Conservation (phyloP, 163 green algal genomes). For the Coccomyxa subellipsoidea region DNA sequence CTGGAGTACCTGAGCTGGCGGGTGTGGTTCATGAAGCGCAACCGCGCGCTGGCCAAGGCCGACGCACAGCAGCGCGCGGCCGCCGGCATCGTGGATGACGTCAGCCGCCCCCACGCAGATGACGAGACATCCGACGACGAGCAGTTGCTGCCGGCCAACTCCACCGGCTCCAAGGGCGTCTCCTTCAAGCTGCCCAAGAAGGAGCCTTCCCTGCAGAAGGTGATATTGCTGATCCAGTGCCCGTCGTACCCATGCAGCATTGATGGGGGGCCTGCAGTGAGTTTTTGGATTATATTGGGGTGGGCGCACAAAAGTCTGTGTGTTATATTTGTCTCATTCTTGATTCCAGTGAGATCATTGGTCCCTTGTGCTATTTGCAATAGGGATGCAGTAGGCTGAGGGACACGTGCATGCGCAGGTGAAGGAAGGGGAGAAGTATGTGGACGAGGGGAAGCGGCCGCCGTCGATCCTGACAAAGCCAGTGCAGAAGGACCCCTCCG, state of each 20-base stretch:
- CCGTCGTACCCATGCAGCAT: no score
- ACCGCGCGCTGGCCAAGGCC: constrained; percentile 32
- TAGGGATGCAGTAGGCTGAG: no score
- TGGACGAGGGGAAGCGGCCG: background rate
- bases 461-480: background rate
- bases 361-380: no score
- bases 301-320: no score
- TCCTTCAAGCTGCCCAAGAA: background rate
- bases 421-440: background rate
- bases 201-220: background rate
- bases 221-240: no score
- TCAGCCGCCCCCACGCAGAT: background rate
- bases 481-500: background rate
- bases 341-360: no score
- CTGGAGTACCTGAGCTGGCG: constrained; percentile 90
- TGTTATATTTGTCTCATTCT: no score
- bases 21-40: constrained; percentile 89
- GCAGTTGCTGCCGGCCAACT: background rate
- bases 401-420: background rate
- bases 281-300: no score
- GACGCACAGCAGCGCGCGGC: background rate
- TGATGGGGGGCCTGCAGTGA: no score
- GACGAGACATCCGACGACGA: constrained; percentile 13
- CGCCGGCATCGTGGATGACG: background rate
- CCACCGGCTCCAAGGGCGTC: background rate